These are phyloP conservation scores for Amylostereum chailletii DNA, from an alignment of 1,284 basidiomycete species.

Conservation along the genomic window DNA sequence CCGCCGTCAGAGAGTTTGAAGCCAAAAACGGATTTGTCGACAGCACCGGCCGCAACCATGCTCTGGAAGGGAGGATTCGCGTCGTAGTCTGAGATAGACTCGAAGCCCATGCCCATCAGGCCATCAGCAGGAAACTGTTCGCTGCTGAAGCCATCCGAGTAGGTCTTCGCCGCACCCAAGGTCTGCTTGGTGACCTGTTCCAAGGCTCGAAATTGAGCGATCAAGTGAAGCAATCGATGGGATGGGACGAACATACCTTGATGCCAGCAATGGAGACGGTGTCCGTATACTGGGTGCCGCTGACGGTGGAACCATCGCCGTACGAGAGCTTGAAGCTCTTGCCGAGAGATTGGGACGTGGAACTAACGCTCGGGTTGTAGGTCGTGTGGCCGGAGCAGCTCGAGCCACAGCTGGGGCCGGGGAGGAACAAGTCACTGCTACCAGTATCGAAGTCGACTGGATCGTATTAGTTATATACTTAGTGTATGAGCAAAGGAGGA, in stretches of 20 bases:
- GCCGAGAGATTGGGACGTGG: slow-evolving; percentile 19
- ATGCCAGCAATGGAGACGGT: slow-evolving; percentile 22
- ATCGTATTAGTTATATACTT: neutral
- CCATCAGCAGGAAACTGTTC: slow-evolving; percentile 20
- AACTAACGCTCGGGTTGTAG: slow-evolving; percentile 25
- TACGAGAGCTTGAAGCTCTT: slow-evolving; percentile 20
- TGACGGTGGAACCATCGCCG: slow-evolving; percentile 25
- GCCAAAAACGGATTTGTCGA: slow-evolving; percentile 10
- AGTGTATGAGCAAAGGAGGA: neutral
- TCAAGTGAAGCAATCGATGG: too few relatives aligned
- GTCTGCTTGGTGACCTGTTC: slow-evolving; percentile 11
- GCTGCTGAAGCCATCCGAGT: slow-evolving; percentile 13
- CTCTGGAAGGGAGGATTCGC: slow-evolving; percentile 17
- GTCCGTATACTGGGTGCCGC: slow-evolving; percentile 27
- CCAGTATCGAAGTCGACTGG: slow-evolving; percentile 21
- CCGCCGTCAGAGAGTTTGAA: slow-evolving; percentile 7
- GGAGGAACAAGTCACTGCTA: slow-evolving; percentile 22
- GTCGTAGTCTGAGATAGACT: slow-evolving; percentile 13
- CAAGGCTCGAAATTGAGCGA: too few relatives aligned
- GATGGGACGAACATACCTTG: slow-evolving; percentile 4
- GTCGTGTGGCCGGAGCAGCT: slow-evolving; percentile 25
- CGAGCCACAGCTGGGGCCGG: slow-evolving; percentile 15
- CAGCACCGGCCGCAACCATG: slow-evolving; percentile 16
- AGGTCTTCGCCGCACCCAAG: slow-evolving; percentile 15
- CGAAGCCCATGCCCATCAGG: slow-evolving; percentile 24